Evolutionary conservation across 2,329 filamentous ascomycete species (phyloP), one percentile per base, ranked within the genome.

Genomic region (Metarhizium anisopliae): DNA sequence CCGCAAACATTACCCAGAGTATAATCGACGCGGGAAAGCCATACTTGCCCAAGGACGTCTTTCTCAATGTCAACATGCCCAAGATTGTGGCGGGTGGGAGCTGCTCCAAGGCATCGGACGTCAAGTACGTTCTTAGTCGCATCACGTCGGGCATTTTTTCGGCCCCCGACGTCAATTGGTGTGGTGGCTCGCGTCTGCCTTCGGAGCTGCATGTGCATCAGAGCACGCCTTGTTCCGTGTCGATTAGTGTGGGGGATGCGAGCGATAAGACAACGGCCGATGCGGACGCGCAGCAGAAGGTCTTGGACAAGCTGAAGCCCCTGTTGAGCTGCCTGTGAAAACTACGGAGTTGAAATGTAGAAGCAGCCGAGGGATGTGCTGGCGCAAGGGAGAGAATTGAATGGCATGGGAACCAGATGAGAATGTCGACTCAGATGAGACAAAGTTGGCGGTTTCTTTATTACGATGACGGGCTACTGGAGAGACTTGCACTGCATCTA

Each of bases 31-130:
- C 78, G 0, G 83, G 83, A 43, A 73, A 74, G 43, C 86, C 86
- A 0, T 88, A 86, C 63, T 74, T 89, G 3, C 85, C 86, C 0
- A 62, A 72, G 0, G 75, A 78, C 50, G 75, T 81, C 40, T 87
- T 77, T 66, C 75, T 89, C 36, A 89, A 89, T 61, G 84, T 89
- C 62, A 89, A 89, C 70, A 87, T 86, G 63, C 82, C 82, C 35
- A 36, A 13, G 5, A 68, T 74, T 56, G 77, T 81, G 2, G 47
- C 47, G 18, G 68, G 70, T 6, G 73, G 66, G 0, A 66, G 68
- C 53, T 89, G 86, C 70, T 74, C 71, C 13, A 70, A 72, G 25
- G 67, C 77, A 0, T 70, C 70, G 35, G 70, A 84, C 54, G 86
- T 87, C 74, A 76, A 77, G 61, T 90, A 81, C 67, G 79, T 89